Base-by-base conservation (phyloP, 805 yeast species). In the Spencermartinsiella europaea region DNA sequence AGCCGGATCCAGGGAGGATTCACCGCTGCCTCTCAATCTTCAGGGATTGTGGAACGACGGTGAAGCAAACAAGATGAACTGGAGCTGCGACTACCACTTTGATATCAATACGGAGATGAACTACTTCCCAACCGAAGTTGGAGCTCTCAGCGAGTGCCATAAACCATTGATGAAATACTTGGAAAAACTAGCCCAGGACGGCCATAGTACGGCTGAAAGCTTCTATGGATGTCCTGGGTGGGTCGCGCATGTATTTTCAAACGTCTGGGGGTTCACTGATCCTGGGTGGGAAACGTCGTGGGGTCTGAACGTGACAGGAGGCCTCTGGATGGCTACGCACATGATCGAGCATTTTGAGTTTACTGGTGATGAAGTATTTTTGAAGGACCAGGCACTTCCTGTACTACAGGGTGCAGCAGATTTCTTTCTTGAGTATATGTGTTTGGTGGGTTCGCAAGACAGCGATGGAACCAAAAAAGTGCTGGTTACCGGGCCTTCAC, bases 1-100 rank as follows among this genome's bases (percentile, higher is more conserved):
- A 14, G 40, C 48, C 3, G 48, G 48, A 14, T 42, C 48, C 5
- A 21, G 48, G 17, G 37, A 16, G 15, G 45, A 45, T 22, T 45
- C 48, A 5, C 27, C 31, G 3, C 37, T 45, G 25, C 48, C 48
- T 8, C 22, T 45, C 17, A 47, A 44, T 28, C 41, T 48, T 3
- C 51, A 48, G 44, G 51, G 51, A 17, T 16, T 45, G 21, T 48
- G 51, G 51, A 48, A 48, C 31, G 48, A 44, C 34, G 48, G 44
- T 17, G 44, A 40, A 25, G 43, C 48, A 2, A 38, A 34, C 34
- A 34, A 17, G 19, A 45, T 45, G 48, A 34, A 17, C 40, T 48
- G 51, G 51, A 39, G 48, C 28, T 48, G 48, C 27, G 47, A 48
- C 25, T 48, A 44, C 41, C 47, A 45, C 20, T 39, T 48, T 15